Evolutionary conservation across 495 filamentous ascomycete genomes (phyloP), one percentile per base, ranked within the genome.

Genomic region (Penicillium psychrofluorescens): DNA sequence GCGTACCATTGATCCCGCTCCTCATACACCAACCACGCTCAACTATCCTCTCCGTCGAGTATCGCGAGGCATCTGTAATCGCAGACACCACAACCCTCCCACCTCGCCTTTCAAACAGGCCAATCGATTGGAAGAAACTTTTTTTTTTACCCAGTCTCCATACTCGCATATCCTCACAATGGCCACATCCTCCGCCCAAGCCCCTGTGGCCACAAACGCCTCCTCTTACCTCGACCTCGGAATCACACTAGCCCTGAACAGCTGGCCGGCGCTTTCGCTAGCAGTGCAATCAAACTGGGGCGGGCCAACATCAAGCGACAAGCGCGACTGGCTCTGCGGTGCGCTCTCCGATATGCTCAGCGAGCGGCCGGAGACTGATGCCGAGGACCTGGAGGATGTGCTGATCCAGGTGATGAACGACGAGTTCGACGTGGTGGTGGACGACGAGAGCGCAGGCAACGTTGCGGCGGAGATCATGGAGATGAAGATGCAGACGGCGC

Each of bases 251-350:
- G 65, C 80, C 14, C 76, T 95, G 36, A 75, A 87, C 75, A 72
- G 78, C 59, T 98, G 94, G 92, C 80, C 83, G 5, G 83, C 86
- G 6, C 83, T 98, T 34, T 84, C 80, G 29, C 81, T 95, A 43
- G 90, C 92, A 38, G 85, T 95, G n/a, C 76, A 81, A 54, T 86
- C 85, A 55, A 71, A 80, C 58, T 95, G 88, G 85, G 92, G 92
- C 58, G 92, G 92, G 1, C 76, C 86, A n/a, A 83, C 87, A 45
- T 84, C 80, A 28, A 55, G 67, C 39, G 88, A 91, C 65, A 97
- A 97, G 68, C 85, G 90, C 44, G 92, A 92, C 74, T 96, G 91
- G 91, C 86, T 98, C 55, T 90, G 86, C 39, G 90, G 90, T 56
- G 82, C 84, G 11, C 76, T 96, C 53, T 86, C 85, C 45, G 89